Percentiles rank a stretch among this genome's conserved stretches.
These are phyloP conservation scores for Lentinula guzmanii DNA, from an alignment of 768 basidiomycete species.

Conservation along the genomic window DNA sequence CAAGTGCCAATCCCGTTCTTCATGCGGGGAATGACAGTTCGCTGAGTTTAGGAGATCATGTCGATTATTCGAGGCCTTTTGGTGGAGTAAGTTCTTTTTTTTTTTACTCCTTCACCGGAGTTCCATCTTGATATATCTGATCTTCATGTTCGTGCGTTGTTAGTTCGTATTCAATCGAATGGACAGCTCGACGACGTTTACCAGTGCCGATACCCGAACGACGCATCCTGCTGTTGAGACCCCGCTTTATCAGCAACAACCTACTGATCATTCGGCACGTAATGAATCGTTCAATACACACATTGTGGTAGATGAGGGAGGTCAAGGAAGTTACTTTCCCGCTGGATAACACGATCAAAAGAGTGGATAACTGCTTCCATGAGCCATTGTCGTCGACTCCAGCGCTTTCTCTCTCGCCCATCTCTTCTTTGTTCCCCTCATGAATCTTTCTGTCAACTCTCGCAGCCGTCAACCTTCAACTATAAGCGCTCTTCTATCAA, in stretches of 20 bases:
- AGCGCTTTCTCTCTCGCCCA: too few relatives aligned
- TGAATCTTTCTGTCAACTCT: too few relatives aligned
- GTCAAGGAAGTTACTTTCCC: not conserved
- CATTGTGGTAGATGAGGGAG: not conserved
- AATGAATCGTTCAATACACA: not conserved
- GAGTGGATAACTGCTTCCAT: too few relatives aligned
- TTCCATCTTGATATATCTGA: not conserved
- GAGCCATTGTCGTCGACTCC: too few relatives aligned
- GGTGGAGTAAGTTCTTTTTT: conserved; percentile 1
- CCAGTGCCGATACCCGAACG: not conserved
- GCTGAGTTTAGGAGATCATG: conserved; percentile 1
- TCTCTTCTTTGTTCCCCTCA: too few relatives aligned
- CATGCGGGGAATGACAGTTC: not conserved
- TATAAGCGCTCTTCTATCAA: not conserved
- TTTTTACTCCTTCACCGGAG: not conserved
- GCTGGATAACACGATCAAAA: not conserved
- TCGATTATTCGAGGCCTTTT: conserved; percentile 7
- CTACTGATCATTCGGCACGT: not conserved
- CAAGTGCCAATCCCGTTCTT: not conserved
- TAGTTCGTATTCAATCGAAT: conserved; percentile 6
- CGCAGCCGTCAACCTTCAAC: too few relatives aligned
- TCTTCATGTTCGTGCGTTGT: not conserved
- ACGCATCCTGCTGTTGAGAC: not conserved
- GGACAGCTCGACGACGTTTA: conserved; percentile 1
- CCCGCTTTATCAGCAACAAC: not conserved